These are phyloP conservation scores for Kurtzmaniella fragi DNA, from an alignment of 805 yeast genomes.

Conservation along the genomic window DNA sequence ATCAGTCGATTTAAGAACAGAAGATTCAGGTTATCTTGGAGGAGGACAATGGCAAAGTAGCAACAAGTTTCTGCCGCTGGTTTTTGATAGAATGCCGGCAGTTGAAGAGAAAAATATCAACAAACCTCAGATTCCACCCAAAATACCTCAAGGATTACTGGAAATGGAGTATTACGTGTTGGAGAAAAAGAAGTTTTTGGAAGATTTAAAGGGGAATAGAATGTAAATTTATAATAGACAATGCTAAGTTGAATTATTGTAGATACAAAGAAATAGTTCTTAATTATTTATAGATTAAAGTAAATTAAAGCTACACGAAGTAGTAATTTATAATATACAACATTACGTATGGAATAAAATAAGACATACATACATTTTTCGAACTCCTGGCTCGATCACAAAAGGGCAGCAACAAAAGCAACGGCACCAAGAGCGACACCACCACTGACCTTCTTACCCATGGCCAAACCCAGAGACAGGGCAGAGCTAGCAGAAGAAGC, in stretches of 20 bases:
- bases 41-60: slow-evolving; percentile 24
- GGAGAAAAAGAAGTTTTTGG: slow-evolving; percentile 34
- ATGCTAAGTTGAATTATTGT: not conserved
- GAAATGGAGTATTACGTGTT: slow-evolving; percentile 38
- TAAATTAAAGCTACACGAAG: no score
- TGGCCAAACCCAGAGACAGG: slow-evolving; percentile 5
- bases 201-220: slow-evolving; percentile 35
- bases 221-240: not conserved
- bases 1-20: slow-evolving; percentile 22
- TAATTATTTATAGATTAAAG: not conserved
- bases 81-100: slow-evolving; percentile 26
- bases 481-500: slow-evolving; percentile 8
- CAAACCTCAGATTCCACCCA: slow-evolving; percentile 41
- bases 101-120: slow-evolving; percentile 7
- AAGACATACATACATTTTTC: not conserved
- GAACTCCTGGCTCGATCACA: slow-evolving; percentile 4
- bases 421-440: slow-evolving; percentile 16
- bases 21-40: slow-evolving; percentile 37
- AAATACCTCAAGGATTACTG: slow-evolving; percentile 37
- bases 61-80: slow-evolving; percentile 27
- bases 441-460: slow-evolving; percentile 1
- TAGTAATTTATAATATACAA: not conserved
- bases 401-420: slow-evolving; percentile 23
- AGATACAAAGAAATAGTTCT: not conserved
- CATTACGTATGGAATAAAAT: not conserved